Conservation (phyloP, 345 rosid species). For the Lepidium africanum region DNA sequence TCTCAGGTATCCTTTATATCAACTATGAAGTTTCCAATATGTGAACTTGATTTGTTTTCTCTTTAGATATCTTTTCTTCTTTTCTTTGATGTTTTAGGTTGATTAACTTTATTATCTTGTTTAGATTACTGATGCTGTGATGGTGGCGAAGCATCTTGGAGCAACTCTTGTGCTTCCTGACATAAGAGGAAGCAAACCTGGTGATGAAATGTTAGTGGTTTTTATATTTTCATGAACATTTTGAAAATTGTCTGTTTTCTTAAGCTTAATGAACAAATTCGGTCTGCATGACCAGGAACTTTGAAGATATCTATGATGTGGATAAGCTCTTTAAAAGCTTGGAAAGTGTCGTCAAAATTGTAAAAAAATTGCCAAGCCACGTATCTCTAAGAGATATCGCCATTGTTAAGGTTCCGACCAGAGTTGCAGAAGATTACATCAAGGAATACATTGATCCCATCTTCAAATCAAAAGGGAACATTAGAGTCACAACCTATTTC, state of each 20-base stretch:
- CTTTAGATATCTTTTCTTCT: neutral
- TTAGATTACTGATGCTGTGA: constrained; percentile 80
- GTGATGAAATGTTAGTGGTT: constrained; percentile 64
- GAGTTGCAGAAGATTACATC: constrained; percentile 72
- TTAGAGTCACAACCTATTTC: constrained; percentile 84
- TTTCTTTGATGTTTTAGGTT: neutral
- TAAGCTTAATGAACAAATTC: constrained; percentile 1
- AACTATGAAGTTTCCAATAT: neutral
- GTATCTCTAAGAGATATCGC: constrained; percentile 58
- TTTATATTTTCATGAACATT: neutral
- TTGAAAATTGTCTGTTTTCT: neutral
- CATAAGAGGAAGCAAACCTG: constrained; percentile 89
- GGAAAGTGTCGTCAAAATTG: constrained; percentile 62
- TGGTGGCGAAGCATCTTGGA: constrained; percentile 64
- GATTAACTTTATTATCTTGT: neutral
- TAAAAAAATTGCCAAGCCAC: constrained; percentile 47
- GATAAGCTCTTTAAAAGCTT: constrained; percentile 62
- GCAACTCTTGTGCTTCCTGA: constrained; percentile 85
- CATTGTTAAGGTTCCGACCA: constrained; percentile 79
- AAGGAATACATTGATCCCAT: constrained; percentile 57
- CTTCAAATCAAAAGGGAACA: constrained; percentile 66
- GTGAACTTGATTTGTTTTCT: neutral
- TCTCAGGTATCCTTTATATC: constrained; percentile 61
- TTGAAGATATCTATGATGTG: constrained; percentile 79
- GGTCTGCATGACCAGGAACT: constrained; percentile 48